Evolutionary conservation across 2,329 filamentous ascomycete genomes (phyloP).

Genomic region (Akanthomyces lecanii): DNA sequence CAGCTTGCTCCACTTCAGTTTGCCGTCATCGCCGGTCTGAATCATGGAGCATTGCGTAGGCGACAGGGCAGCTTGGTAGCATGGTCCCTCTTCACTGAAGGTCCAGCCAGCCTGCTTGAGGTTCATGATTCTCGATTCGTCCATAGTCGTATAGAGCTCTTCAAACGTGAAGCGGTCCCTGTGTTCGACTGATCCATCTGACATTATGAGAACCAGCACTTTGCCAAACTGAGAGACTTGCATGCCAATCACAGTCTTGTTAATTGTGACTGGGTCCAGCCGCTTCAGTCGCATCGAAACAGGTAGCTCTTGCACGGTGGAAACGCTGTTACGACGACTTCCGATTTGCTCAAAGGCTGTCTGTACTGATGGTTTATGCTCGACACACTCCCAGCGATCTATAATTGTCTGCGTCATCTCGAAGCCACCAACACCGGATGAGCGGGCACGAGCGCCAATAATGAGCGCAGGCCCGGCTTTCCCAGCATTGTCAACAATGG

Average conservation of each 20-base stretch:
- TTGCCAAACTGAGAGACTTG: constrained; percentile 67
- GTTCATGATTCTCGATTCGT: constrained; percentile 61
- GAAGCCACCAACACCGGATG: constrained; percentile 50
- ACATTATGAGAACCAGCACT: constrained; percentile 67
- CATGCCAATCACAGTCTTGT: constrained; percentile 67
- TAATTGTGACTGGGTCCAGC: constrained; percentile 63
- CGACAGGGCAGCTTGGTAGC: constrained; percentile 58
- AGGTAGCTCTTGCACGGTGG: constrained; percentile 28
- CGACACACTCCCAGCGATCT: constrained; percentile 77
- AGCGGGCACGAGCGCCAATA: constrained; percentile 66
- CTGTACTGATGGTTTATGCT: constrained; percentile 63
- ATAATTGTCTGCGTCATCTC: constrained; percentile 69
- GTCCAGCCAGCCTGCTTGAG: constrained; percentile 75
- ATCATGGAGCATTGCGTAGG: constrained; percentile 57
- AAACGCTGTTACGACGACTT: constrained; percentile 52
- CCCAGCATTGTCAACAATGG: constrained; percentile 55
- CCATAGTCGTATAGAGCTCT: constrained; percentile 60
- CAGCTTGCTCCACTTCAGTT: constrained; percentile 55
- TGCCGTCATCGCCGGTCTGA: constrained; percentile 55
- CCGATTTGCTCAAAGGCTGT: constrained; percentile 73
- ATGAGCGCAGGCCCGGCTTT: constrained; percentile 59
- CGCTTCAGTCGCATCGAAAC: constrained; percentile 50
- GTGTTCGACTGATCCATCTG: constrained; percentile 78
- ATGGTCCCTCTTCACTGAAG: constrained; percentile 61
- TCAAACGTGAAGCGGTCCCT: constrained; percentile 71